These are phyloP conservation scores for Rosa persica DNA, from an alignment of 306 rosid genomes.

Conservation along the genomic window DNA sequence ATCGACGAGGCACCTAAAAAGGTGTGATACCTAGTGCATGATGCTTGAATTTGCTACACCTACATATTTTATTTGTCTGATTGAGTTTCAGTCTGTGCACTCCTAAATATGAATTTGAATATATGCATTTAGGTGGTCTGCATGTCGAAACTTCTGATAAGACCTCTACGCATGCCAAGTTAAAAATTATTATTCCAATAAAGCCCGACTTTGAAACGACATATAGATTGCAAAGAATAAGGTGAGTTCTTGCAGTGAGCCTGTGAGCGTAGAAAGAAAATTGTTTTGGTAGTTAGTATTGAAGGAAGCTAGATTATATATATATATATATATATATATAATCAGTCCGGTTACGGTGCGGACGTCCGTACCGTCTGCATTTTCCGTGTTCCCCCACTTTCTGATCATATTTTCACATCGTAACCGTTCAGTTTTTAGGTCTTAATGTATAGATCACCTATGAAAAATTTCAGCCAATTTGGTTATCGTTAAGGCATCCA, in stretches of 20 bases:
- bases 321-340: too few relatives aligned
- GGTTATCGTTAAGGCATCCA: too few relatives aligned
- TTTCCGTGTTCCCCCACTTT: too few relatives aligned
- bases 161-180: slow-evolving; percentile 43
- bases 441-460: too few relatives aligned
- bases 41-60: slow-evolving; percentile 21
- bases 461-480: too few relatives aligned
- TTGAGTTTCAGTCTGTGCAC: background rate
- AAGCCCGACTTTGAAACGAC: slow-evolving; percentile 89
- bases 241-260: slow-evolving; percentile 61
- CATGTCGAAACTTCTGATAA: slow-evolving; percentile 67
- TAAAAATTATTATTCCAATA: slow-evolving; percentile 78
- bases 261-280: slow-evolving; percentile 53
- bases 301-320: slow-evolving; percentile 19
- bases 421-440: too few relatives aligned
- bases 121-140: slow-evolving; percentile 12
- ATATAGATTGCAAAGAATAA: slow-evolving; percentile 70
- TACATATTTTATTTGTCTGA: background rate
- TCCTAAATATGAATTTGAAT: background rate
- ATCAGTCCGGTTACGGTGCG: too few relatives aligned
- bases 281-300: slow-evolving; percentile 12
- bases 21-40: slow-evolving; percentile 41
- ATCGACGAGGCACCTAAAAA: slow-evolving; percentile 78
- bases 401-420: too few relatives aligned
- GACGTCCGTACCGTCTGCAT: too few relatives aligned